Evolutionary conservation across 139 green algal genomes (phyloP).

Genomic region (Chara braunii): DNA sequence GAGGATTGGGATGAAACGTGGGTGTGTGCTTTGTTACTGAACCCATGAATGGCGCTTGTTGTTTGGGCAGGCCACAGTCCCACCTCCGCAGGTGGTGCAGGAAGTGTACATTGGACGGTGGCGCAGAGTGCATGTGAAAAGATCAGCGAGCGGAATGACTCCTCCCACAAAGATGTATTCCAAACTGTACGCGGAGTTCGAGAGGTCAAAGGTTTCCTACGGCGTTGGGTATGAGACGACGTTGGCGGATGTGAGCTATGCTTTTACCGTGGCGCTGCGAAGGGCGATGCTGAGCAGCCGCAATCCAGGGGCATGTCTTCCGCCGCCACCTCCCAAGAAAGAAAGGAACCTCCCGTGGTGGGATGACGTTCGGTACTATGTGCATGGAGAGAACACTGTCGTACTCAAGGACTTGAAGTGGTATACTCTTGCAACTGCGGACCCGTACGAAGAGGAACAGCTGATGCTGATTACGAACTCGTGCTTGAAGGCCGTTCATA

Average conservation of each 20-base stretch:
- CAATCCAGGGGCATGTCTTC: neutral
- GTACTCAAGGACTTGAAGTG: slow-evolving; percentile 8
- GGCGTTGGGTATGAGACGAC: slow-evolving; percentile 26
- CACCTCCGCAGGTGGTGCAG: slow-evolving; percentile 16
- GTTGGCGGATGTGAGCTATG: slow-evolving; percentile 31
- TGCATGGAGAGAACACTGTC: slow-evolving; percentile 14
- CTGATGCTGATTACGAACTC: slow-evolving; percentile 13
- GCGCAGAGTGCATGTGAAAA: slow-evolving; percentile 3
- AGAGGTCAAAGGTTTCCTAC: slow-evolving; percentile 6
- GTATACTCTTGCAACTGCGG: slow-evolving; percentile 15
- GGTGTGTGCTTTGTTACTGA: too few relatives aligned
- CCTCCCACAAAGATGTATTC: slow-evolving; percentile 34
- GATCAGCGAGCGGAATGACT: slow-evolving; percentile 25
- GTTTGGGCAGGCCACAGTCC: slow-evolving; percentile 25
- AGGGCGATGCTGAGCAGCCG: slow-evolving; percentile 18
- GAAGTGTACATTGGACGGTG: slow-evolving; percentile 25
- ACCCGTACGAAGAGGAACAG: slow-evolving; percentile 37
- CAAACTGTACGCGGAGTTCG: neutral
- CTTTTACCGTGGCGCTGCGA: slow-evolving; percentile 10
- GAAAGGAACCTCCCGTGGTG: slow-evolving; percentile 34
- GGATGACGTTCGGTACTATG: slow-evolving; percentile 40
- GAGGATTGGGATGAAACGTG: too few relatives aligned
- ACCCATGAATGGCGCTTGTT: too few relatives aligned
- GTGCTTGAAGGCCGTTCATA: too few relatives aligned
- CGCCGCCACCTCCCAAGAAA: neutral